phyloP scores from a whole-genome alignment of 805 yeast genomes.

The Vanderwaltozyma polyspora region DNA sequence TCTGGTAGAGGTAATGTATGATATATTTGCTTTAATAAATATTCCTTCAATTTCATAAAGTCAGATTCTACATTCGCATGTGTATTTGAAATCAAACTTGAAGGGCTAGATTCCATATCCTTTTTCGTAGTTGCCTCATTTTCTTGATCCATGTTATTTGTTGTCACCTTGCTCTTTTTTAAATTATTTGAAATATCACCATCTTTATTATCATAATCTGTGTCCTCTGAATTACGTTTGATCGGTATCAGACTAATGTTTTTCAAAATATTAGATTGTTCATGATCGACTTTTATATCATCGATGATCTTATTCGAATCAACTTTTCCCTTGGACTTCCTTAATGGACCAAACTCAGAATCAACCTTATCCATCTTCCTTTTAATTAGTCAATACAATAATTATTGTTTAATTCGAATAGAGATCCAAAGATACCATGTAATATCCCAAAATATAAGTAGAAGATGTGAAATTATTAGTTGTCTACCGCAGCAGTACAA shows the following conservation, averaged over 20 bases:
- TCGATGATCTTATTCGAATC: constrained; percentile 15
- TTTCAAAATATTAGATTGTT: constrained; percentile 8
- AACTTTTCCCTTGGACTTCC: constrained; percentile 16
- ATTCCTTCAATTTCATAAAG: constrained; percentile 12
- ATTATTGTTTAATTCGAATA: not conserved
- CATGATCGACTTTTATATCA: constrained; percentile 16
- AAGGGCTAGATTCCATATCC: not conserved
- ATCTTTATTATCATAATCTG: not conserved
- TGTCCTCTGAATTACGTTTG: constrained; percentile 1
- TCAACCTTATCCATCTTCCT: constrained; percentile 14
- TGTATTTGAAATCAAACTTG: not conserved
- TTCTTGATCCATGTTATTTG: not conserved
- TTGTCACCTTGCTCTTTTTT: not conserved
- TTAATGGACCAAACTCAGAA: constrained; percentile 20
- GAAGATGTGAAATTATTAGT: too few species aligned
- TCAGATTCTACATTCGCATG: constrained; percentile 3
- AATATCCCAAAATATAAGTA: too few species aligned
- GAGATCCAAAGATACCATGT: too few species aligned
- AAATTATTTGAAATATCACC: not conserved
- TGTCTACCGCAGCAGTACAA: too few species aligned
- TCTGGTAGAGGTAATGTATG: constrained; percentile 14
- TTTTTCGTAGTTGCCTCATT: not conserved
- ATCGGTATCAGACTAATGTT: constrained; percentile 14
- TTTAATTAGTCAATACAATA: too few species aligned
- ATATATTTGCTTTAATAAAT: constrained; percentile 15